phyloP scores from a whole-genome alignment of 306 rosid species.

The Quillaja saponaria region DNA sequence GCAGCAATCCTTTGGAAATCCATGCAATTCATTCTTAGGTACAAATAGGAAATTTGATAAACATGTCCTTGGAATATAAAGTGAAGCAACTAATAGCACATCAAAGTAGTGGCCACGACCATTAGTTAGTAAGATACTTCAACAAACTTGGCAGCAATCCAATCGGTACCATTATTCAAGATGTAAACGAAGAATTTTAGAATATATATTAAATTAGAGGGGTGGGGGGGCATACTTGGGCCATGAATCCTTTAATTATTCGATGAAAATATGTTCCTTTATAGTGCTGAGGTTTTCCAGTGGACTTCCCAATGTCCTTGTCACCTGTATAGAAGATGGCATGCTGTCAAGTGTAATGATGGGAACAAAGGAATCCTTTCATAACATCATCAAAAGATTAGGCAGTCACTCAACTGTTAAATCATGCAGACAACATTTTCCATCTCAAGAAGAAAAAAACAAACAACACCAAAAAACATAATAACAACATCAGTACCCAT shows the following conservation, averaged over 20 bases:
- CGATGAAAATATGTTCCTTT: constrained; percentile 86
- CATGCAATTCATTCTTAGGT: no score
- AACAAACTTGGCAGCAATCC: not conserved
- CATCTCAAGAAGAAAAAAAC: constrained; percentile 4
- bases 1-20: not conserved
- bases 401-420: no score
- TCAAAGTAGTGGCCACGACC: no score
- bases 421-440: no score
- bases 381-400: no score
- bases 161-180: not conserved
- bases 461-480: constrained; percentile 11
- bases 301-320: constrained; percentile 80
- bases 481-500: not conserved
- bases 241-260: constrained; percentile 91
- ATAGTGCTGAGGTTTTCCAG: constrained; percentile 84
- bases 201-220: constrained; percentile 1
- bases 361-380: no score
- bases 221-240: constrained; percentile 68
- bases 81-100: no score
- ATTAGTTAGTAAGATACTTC: not conserved
- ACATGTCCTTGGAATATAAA: no score
- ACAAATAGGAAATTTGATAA: no score
- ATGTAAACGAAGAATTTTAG: no score
- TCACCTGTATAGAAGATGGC: constrained; percentile 56
- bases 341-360: no score